Percentiles rank a stretch among this genome's conserved stretches.
Evolutionary conservation across 257 asterid genomes (phyloP).

Genomic region (Scutellaria minor): DNA sequence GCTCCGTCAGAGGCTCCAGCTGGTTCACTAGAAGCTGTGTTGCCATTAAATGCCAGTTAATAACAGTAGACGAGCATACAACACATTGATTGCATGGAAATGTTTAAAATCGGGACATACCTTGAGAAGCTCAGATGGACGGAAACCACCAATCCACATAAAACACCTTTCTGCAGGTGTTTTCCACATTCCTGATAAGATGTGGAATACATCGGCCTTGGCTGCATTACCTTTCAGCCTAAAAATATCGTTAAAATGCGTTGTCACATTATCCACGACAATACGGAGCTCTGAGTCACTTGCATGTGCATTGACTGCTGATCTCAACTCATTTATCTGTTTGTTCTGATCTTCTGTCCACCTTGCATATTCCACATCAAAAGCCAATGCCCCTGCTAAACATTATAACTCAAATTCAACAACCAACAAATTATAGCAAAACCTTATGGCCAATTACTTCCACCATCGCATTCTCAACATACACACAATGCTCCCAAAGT

Average conservation of each 20-base stretch:
- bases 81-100: neutral
- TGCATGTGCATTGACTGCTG: constrained; percentile 78
- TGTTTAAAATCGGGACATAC: constrained; percentile 37
- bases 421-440: constrained; percentile 6
- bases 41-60: constrained; percentile 29
- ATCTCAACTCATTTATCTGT: constrained; percentile 70
- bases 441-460: neutral
- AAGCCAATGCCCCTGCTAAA: constrained; percentile 78
- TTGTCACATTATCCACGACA: constrained; percentile 64
- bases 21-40: constrained; percentile 79
- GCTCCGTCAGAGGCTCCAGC: constrained; percentile 92
- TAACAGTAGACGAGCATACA: neutral
- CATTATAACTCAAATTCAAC: constrained; percentile 9
- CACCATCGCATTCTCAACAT: neutral
- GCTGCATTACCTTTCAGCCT: constrained; percentile 86
- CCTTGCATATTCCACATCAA: constrained; percentile 81
- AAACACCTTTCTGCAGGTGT: constrained; percentile 97
- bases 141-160: constrained; percentile 98
- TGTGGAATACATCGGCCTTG: constrained; percentile 89
- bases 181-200: constrained; percentile 99
- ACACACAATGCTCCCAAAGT: neutral
- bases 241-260: constrained; percentile 74
- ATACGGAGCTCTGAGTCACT: constrained; percentile 73
- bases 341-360: constrained; percentile 88
- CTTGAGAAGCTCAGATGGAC: constrained; percentile 96